Conservation (phyloP, 768 basidiomycete species). For the Cubamyces sp. region DNA sequence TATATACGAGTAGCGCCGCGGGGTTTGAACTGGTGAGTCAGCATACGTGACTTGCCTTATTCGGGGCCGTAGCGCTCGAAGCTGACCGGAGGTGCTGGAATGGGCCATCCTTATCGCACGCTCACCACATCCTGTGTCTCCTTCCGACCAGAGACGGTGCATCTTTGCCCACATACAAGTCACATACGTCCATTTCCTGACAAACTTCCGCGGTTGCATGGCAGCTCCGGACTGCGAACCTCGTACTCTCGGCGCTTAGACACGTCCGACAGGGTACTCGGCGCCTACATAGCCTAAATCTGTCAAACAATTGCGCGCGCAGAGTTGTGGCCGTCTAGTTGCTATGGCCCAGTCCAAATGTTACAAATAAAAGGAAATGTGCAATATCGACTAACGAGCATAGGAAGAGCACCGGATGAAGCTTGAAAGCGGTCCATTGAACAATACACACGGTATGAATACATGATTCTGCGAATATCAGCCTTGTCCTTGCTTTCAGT, state of each 20-base stretch:
- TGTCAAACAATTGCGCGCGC: too few species aligned
- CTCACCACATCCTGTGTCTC: constrained; percentile 12
- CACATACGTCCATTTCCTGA: neutral
- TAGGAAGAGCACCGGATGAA: too few species aligned
- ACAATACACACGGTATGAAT: too few species aligned
- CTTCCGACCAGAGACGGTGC: neutral
- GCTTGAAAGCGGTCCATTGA: too few species aligned
- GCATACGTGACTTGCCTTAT: constrained; percentile 17
- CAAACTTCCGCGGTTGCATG: neutral
- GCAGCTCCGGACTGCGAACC: neutral
- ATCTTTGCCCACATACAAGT: neutral
- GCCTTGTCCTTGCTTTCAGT: neutral
- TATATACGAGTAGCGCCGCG: constrained; percentile 22
- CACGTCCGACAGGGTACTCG: neutral
- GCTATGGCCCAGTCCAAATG: too few species aligned
- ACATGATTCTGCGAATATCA: too few species aligned
- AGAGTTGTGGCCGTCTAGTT: too few species aligned
- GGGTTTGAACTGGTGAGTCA: constrained; percentile 30
- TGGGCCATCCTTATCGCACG: neutral
- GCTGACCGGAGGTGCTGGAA: constrained; percentile 21
- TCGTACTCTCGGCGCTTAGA: neutral
- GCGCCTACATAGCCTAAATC: neutral
- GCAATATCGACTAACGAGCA: too few species aligned
- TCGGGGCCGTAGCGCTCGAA: constrained; percentile 13
- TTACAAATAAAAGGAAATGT: too few species aligned